Evolutionary conservation across 768 basidiomycete genomes (phyloP).

Genomic region (Boletus speciosus): DNA sequence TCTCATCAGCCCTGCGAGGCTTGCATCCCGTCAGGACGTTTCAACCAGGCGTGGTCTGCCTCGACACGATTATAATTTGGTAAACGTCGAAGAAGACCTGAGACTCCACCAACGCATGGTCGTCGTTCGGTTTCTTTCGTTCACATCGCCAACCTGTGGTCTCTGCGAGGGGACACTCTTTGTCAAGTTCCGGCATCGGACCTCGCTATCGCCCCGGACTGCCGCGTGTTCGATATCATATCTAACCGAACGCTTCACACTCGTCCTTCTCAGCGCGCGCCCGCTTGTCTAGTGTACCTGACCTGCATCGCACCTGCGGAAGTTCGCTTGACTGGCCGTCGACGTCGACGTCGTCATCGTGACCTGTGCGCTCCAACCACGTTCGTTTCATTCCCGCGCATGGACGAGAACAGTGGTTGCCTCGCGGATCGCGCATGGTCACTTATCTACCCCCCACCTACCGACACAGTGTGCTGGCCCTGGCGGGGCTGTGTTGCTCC

Average conservation of each 20-base stretch:
- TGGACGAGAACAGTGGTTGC: conserved; percentile 14
- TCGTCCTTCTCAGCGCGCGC: too few species aligned
- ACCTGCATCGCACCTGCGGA: conserved; percentile 18
- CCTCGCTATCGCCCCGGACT: conserved; percentile 17
- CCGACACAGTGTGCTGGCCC: conserved; percentile 12
- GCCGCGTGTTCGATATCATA: conserved; percentile 22
- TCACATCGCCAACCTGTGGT: neutral
- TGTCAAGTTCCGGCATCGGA: conserved; percentile 23
- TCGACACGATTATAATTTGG: conserved; percentile 17
- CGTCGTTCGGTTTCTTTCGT: conserved; percentile 15
- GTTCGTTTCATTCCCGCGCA: conserved; percentile 31
- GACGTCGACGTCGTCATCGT: conserved; percentile 22
- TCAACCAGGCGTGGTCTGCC: conserved; percentile 7
- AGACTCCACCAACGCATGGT: conserved; percentile 29
- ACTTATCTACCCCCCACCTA: conserved; percentile 9
- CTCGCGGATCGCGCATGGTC: conserved; percentile 31
- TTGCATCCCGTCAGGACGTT: conserved; percentile 12
- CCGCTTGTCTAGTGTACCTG: conserved; percentile 19
- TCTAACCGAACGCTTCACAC: conserved; percentile 22
- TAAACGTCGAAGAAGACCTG: conserved; percentile 26
- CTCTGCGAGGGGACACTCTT: conserved; percentile 4
- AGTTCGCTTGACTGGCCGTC: neutral
- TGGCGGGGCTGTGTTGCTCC: conserved; percentile 18
- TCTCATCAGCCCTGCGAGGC: conserved; percentile 20
- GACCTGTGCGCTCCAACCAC: conserved; percentile 16